Conservation (phyloP, 768 basidiomycete species). For the Leccinum olivaceopallidum region DNA sequence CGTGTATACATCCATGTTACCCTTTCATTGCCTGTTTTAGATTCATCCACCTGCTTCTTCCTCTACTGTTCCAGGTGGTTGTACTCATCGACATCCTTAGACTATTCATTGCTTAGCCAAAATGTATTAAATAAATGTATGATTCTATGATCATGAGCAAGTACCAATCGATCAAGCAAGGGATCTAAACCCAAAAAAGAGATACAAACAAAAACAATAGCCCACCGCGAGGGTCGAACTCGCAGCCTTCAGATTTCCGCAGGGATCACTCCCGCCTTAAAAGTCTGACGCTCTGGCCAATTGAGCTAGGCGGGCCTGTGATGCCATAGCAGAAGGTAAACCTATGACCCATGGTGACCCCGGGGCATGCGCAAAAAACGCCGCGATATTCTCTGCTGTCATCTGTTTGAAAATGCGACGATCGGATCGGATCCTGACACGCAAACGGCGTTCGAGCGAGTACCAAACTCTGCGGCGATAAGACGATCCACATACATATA, state of each 20-base stretch:
- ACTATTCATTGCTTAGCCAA: slow-evolving; percentile 15
- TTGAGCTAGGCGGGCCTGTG: slow-evolving; percentile 57
- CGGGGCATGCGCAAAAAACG: neutral
- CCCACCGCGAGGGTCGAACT: slow-evolving; percentile 86
- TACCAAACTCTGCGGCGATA: slow-evolving; percentile 7
- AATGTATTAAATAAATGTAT: slow-evolving; percentile 18
- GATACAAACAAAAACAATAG: slow-evolving; percentile 36
- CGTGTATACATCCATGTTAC: slow-evolving; percentile 13
- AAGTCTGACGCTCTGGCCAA: slow-evolving; percentile 64
- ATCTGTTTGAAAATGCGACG: neutral
- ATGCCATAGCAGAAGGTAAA: neutral
- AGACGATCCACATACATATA: slow-evolving; percentile 5
- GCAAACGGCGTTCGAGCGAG: slow-evolving; percentile 7
- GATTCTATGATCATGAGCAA: slow-evolving; percentile 1
- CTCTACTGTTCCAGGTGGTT: slow-evolving; percentile 17
- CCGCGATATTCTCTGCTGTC: neutral
- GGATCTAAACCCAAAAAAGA: neutral
- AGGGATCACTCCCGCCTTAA: slow-evolving; percentile 32
- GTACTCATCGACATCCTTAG: slow-evolving; percentile 21
- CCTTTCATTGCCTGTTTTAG: slow-evolving; percentile 7
- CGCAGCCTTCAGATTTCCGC: slow-evolving; percentile 73
- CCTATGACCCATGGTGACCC: neutral
- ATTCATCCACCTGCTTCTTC: slow-evolving; percentile 13
- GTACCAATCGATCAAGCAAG: neutral
- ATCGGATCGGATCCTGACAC: slow-evolving; percentile 1